These are phyloP conservation scores for Aspergillus spinulosporus DNA, from an alignment of 2,329 filamentous ascomycete species.

Conservation along the genomic window DNA sequence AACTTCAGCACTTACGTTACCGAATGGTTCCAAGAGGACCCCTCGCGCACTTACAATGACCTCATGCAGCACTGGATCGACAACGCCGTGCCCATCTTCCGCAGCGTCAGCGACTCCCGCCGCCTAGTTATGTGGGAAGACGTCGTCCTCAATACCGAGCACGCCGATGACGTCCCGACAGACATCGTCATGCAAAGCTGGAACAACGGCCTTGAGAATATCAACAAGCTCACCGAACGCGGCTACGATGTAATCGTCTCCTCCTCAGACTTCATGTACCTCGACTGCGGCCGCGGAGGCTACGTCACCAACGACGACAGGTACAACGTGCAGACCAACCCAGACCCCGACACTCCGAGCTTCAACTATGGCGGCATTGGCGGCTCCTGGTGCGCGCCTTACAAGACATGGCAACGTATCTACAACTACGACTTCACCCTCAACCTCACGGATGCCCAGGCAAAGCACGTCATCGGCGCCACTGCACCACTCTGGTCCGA, in stretches of 20 bases:
- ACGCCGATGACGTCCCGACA: constrained; percentile 51
- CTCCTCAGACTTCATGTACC: constrained; percentile 57
- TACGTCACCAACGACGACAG: constrained; percentile 57
- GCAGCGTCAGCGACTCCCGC: constrained; percentile 43
- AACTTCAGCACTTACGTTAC: constrained; percentile 55
- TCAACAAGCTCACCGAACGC: constrained; percentile 51
- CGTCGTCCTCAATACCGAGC: constrained; percentile 47
- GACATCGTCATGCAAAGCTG: constrained; percentile 57
- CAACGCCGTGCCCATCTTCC: constrained; percentile 54
- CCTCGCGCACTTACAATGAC: constrained; percentile 53
- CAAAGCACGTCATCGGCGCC: constrained; percentile 53
- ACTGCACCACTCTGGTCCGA: constrained; percentile 56
- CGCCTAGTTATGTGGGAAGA: constrained; percentile 62
- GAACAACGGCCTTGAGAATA: constrained; percentile 56
- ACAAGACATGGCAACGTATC: constrained; percentile 63
- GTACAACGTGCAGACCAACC: constrained; percentile 57
- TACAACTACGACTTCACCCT: constrained; percentile 59
- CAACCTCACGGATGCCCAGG: constrained; percentile 50
- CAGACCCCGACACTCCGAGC: constrained; percentile 45
- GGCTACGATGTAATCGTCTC: constrained; percentile 60
- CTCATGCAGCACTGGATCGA: constrained; percentile 58
- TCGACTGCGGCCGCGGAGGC: constrained; percentile 58
- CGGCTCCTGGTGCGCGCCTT: constrained; percentile 60
- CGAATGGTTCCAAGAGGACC: constrained; percentile 53
- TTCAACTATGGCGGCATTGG: constrained; percentile 58